Base-by-base conservation (phyloP, 176 grass and related monocot species). In the Ampelocalamus luodianensis region DNA sequence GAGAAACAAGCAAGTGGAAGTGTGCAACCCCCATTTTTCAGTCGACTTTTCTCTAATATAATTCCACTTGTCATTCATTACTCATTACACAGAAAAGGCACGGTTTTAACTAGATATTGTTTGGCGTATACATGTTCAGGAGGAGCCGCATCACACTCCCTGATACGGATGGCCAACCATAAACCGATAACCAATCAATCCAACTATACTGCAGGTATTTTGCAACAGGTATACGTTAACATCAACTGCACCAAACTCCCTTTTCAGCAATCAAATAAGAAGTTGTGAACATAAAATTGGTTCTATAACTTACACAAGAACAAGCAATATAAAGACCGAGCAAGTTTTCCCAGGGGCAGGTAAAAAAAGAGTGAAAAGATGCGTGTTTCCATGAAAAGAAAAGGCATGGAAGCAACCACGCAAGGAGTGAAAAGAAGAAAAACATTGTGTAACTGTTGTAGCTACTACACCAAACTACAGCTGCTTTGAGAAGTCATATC, bases 121-220 rank as follows among this genome's bases (percentile, higher is more conserved):
- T 26, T 53, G 34, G 46, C 50, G 75, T 89, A 18, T 22, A 36
- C n/a, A 68, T 40, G 86, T 65, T 20, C 14, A 54, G 70, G 42
- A 45, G 37, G 37, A 48, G 58, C 13, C 80, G 42, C 53, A 53
- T 65, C 85, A 23, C 17, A 37, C 8, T 79, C 24, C 55, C 11
- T 1, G 82, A 82, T 78, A 22, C 71, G 18, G 88, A 82, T 82
- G 79, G 84, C 74, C 84, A 90, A 87, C 88, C 79, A 79, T 5
- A 68, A 90, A 83, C 88, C 15, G 48, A 73, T 83, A 78, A 68
- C 74, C 73, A 83, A 83, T 24, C 74, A 23, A 58, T 78, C 78
- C 73, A 83, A 60, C 58, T n/a, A 22, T 9, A 50, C 50, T 65
- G 45, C 46, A 59, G 10, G 6, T 34, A 54, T 74, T 53, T 59